phyloP scores from a whole-genome alignment of 1,284 basidiomycete species.

The Austroboletus niveus region DNA sequence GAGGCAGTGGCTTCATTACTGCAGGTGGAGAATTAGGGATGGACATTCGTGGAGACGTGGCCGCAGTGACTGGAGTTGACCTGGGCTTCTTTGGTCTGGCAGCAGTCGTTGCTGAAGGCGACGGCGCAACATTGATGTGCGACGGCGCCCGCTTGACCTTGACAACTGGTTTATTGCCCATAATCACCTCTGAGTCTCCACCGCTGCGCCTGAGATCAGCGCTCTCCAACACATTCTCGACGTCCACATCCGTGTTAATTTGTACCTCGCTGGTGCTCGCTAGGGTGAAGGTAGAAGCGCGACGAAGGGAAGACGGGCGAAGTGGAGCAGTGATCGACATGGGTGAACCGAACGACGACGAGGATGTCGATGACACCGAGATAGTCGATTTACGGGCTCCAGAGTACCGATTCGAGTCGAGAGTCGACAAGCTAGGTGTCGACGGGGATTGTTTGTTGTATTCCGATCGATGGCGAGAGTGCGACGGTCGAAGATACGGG shows the following conservation, averaged over 20 bases:
- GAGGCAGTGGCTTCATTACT: slow-evolving; percentile 14
- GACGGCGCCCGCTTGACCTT: slow-evolving; percentile 49
- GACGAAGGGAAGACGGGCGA: slow-evolving; percentile 34
- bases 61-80: neutral
- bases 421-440: slow-evolving; percentile 64
- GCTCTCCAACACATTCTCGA: slow-evolving; percentile 12
- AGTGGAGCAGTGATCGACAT: slow-evolving; percentile 34
- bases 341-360: slow-evolving; percentile 35
- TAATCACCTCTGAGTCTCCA: slow-evolving; percentile 11
- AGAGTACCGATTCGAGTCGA: slow-evolving; percentile 38
- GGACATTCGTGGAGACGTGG: slow-evolving; percentile 6
- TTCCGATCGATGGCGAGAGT: slow-evolving; percentile 31
- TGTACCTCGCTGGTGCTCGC: slow-evolving; percentile 34
- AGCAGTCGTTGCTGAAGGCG: slow-evolving; percentile 9
- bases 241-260: slow-evolving; percentile 23
- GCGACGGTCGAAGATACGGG: slow-evolving; percentile 54
- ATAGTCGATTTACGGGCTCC: slow-evolving; percentile 31
- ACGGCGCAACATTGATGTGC: slow-evolving; percentile 31
- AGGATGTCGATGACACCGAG: slow-evolving; percentile 24
- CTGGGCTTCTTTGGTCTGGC: slow-evolving; percentile 23
- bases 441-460: slow-evolving; percentile 47
- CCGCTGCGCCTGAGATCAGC: slow-evolving; percentile 11
- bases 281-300: slow-evolving; percentile 33
- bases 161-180: slow-evolving; percentile 10
- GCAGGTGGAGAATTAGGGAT: neutral